Base-by-base conservation (phyloP, 805 yeast genomes). In the Brettanomyces bruxellensis region DNA sequence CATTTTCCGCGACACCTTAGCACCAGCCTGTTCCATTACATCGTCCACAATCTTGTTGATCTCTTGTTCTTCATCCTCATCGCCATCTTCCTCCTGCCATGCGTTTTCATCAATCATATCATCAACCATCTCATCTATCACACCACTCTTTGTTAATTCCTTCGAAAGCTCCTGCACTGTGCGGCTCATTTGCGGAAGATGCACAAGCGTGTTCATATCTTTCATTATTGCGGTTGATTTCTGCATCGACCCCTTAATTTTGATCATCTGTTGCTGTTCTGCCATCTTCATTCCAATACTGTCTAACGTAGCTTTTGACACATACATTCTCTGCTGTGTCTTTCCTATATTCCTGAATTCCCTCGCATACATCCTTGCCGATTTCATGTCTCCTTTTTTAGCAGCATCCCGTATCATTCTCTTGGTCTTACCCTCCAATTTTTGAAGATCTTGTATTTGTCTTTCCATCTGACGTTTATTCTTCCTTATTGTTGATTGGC, bases 51-150 rank as follows among this genome's bases (percentile, higher is more conserved):
- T 78, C 61, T 78, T 76, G 49, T 83, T 78, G 22, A 87, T 81
- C 38, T 49, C 50, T 55, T 74, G 75, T 48, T 75, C 79, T 22
- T 74, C 77, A 38, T 72, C 78, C 30, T 81, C 83, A 46, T 85
- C 91, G 38, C 71, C 72, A 38, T 77, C 72, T 49, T 79, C 86
- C 18, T 76, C 83, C 42, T 75, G 83, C 30, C 81, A 87, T 22
- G 75, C 81, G 48, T 78, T 66, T 43, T 71, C 65, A 49, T 90
- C 98, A 49, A 91, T 71, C 51, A 86, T 80, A 59, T 93, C 99
- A 47, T 86, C 88, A 60, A 90, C 82, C 98, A 93, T 93, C 60
- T 93, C 99, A 54, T 86, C 87, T 45, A 93, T 88, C 40, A 93
- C 76, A 0, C 93, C 93, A 11, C 86, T 78, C 63, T 83, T 85